Percentiles rank a stretch among this genome's conserved stretches.
Conservation (phyloP, 129 eudicot genomes). For the Arctium lappa region DNA sequence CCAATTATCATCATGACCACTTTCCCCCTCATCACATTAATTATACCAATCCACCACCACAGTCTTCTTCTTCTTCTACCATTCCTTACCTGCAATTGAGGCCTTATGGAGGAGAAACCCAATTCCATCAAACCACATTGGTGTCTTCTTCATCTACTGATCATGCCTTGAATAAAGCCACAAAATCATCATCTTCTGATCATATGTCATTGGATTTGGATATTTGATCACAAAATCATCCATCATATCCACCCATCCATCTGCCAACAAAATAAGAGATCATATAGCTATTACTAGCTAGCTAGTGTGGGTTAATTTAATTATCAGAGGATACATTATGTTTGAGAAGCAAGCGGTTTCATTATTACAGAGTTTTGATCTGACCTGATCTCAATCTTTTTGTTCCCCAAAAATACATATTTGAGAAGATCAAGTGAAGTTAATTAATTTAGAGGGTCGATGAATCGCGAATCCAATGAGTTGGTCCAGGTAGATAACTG, state of each 20-base stretch:
- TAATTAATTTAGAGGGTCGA: constrained; percentile 8
- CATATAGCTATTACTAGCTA: constrained; percentile 6
- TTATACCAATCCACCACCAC: not conserved
- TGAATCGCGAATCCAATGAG: constrained; percentile 11
- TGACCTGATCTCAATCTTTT: constrained; percentile 21
- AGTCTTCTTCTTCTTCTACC: constrained; percentile 29
- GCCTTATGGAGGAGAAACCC: constrained; percentile 34
- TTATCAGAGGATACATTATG: constrained; percentile 10
- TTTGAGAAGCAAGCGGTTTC: not conserved
- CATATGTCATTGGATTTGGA: constrained; percentile 73
- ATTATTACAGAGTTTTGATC: constrained; percentile 21
- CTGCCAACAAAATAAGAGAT: constrained; percentile 2
- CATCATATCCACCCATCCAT: constrained; percentile 6
- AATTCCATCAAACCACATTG: constrained; percentile 21
- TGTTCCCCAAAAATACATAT: not conserved
- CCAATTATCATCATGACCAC: constrained; percentile 17
- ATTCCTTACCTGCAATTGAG: constrained; percentile 54
- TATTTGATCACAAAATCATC: constrained; percentile 25
- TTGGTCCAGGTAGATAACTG: not conserved
- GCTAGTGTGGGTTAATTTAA: not conserved
- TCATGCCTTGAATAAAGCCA: constrained; percentile 16
- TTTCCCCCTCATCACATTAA: not conserved
- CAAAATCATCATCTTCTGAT: constrained; percentile 31
- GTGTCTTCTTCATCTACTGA: constrained; percentile 24
- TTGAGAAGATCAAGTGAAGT: not conserved